Base-by-base conservation (phyloP, 768 basidiomycete species). In the Pleurotus pulmonarius region DNA sequence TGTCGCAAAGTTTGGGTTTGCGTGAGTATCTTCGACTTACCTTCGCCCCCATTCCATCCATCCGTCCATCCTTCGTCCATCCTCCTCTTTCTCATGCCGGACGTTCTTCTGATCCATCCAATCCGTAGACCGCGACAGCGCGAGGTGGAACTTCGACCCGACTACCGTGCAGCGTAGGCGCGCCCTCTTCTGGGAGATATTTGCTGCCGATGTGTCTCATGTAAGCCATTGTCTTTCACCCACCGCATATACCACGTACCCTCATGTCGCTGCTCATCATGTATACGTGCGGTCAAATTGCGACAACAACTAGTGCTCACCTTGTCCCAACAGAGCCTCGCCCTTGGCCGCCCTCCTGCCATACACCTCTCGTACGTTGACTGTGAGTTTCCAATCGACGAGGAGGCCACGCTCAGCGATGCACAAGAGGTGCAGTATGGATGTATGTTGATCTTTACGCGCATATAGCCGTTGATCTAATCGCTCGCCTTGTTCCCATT, bases 361-460 rank as follows among this genome's bases (percentile, higher is more conserved):
- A 65, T 75, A 18, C 65, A 70, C n/a, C 62, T 69, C 6, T 62
- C 65, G 15, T 73, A 72, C 45, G 70, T 76, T 20, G 77, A 78
- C 56, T 76, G 76, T 63, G 72, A 73, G 49, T 78, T 80, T 47
- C 84, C 85, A 0, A 64, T 69, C 4, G 83, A 86, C 59, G 80
- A 83, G 51, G 83, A 85, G 60, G 73, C 73, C 3, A 70, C 72
- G 0, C 48, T 79, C 18, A 73, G 66, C 46, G 74, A 78, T 16
- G 61, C 73, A 6, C 80, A 82, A 1, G 72, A 79, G 43, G 64
- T 70, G 8, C 72, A 80, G 53, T 72, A 67, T 55, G 83, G 83
- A 55, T 83, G 83, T 85, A 67, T 49, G 80, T 73, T 3, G 5
- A 8, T 15, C 43, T 40, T 43, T 26, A 20, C 37, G 18, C 39